Percentiles rank a stretch among this genome's conserved stretches.
These are phyloP conservation scores for Colletotrichum orchidophilum DNA, from an alignment of 2,329 filamentous ascomycete genomes.

Conservation along the genomic window DNA sequence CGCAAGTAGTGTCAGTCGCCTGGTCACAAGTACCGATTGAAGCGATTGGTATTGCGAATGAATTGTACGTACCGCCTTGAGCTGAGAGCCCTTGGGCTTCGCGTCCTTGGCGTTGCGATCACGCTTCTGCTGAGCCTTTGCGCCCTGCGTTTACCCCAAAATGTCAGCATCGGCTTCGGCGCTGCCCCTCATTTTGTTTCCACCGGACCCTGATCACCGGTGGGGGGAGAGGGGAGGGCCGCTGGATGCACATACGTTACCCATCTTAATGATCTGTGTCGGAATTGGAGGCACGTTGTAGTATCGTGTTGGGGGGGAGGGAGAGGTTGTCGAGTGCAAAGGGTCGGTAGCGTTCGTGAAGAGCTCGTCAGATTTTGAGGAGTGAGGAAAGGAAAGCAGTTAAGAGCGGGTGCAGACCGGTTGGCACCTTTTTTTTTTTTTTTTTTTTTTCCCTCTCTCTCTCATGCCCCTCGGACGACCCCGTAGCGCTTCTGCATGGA, in stretches of 20 bases:
- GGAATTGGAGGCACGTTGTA: neutral
- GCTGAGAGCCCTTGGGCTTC: conserved; percentile 68
- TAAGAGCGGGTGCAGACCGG: conserved; percentile 13
- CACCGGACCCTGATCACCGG: conserved; percentile 31
- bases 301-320: neutral
- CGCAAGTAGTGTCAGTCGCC: conserved; percentile 29
- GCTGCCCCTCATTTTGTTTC: conserved; percentile 32
- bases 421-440: conserved; percentile 11
- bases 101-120: conserved; percentile 74
- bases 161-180: conserved; percentile 23
- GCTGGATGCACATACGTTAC: conserved; percentile 34
- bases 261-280: conserved; percentile 20
- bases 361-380: neutral
- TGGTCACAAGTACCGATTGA: neutral
- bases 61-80: conserved; percentile 63
- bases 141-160: conserved; percentile 55
- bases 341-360: neutral
- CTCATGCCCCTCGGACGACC: conserved; percentile 3
- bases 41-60: too few species aligned
- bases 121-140: conserved; percentile 76
- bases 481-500: conserved; percentile 25
- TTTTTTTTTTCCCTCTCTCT: neutral
- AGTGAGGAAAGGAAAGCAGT: neutral
- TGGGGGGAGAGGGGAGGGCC: conserved; percentile 13
- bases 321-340: neutral